Conservation (phyloP, 225 moss, liverwort and hornwort species). For the Physcomitrium patens region DNA sequence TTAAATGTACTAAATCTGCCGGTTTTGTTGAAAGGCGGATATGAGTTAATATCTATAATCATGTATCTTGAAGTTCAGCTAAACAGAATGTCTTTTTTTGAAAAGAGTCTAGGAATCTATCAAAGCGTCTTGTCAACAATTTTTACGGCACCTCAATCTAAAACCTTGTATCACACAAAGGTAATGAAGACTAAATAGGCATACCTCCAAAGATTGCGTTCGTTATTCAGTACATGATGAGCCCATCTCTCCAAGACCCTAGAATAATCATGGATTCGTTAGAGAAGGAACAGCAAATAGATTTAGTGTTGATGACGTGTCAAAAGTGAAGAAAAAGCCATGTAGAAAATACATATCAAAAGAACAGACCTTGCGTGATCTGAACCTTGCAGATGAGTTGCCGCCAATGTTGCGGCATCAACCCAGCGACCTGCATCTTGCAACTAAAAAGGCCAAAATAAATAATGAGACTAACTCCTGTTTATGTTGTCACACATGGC, state of each 20-base stretch:
- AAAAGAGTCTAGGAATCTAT: neutral
- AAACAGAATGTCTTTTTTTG: neutral
- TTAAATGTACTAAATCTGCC: neutral
- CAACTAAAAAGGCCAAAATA: constrained; percentile 56
- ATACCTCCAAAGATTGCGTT: constrained; percentile 97
- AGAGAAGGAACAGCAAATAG: constrained; percentile 4
- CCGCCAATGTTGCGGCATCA: constrained; percentile 95
- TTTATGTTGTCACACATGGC: no score
- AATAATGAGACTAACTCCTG: constrained; percentile 1
- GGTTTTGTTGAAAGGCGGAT: neutral
- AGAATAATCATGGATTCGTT: constrained; percentile 25
- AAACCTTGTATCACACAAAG: constrained; percentile 18
- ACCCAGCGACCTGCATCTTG: constrained; percentile 99
- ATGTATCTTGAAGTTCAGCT: neutral
- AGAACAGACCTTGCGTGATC: constrained; percentile 84
- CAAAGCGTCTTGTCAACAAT: no score
- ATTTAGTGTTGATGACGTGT: neutral
- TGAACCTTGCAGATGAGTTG: constrained; percentile 89
- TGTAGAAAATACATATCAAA: neutral
- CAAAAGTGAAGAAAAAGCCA: neutral
- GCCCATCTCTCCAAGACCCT: constrained; percentile 99
- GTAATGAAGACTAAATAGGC: constrained; percentile 12
- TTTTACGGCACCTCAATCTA: neutral
- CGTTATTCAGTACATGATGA: constrained; percentile 81
- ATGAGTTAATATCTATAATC: constrained; percentile 5